These are phyloP conservation scores for Cystobasidium ongulense DNA, from an alignment of 768 basidiomycete genomes.

Conservation along the genomic window DNA sequence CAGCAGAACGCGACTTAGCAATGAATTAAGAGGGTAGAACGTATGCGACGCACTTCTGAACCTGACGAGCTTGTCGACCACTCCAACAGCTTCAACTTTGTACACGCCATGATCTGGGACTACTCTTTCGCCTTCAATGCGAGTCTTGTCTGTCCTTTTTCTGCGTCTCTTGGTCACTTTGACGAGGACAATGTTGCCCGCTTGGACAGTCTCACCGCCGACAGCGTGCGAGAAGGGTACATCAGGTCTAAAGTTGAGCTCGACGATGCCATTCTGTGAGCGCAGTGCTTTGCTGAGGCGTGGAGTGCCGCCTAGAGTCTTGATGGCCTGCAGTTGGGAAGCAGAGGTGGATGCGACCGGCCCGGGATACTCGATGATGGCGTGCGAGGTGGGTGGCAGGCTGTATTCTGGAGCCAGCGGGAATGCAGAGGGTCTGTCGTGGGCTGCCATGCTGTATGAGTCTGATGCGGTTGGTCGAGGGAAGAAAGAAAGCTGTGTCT, in stretches of 20 bases:
- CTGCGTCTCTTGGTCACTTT: constrained; percentile 60
- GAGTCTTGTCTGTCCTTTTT: constrained; percentile 44
- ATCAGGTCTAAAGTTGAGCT: constrained; percentile 62
- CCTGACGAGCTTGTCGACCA: constrained; percentile 70
- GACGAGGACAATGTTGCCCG: constrained; percentile 66
- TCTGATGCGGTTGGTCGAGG: neutral
- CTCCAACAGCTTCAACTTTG: constrained; percentile 62
- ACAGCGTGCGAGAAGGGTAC: constrained; percentile 77
- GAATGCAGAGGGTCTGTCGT: constrained; percentile 37
- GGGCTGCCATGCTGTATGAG: neutral
- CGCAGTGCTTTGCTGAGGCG: neutral
- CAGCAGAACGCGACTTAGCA: neutral
- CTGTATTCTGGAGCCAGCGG: constrained; percentile 42
- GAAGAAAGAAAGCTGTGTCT: neutral
- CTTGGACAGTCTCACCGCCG: constrained; percentile 65
- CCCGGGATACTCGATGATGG: constrained; percentile 84
- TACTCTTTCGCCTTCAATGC: constrained; percentile 34
- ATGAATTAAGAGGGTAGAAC: neutral
- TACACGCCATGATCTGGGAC: constrained; percentile 53
- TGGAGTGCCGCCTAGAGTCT: constrained; percentile 30
- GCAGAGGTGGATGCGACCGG: constrained; percentile 62
- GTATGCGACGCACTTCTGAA: constrained; percentile 70
- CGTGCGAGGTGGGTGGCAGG: constrained; percentile 48
- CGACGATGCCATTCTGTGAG: constrained; percentile 52
- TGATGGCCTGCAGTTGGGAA: constrained; percentile 41